Evolutionary conservation across 2,329 filamentous ascomycete species (phyloP), one percentile per base, ranked within the genome.

Genomic region (Herpotrichia juniperi): DNA sequence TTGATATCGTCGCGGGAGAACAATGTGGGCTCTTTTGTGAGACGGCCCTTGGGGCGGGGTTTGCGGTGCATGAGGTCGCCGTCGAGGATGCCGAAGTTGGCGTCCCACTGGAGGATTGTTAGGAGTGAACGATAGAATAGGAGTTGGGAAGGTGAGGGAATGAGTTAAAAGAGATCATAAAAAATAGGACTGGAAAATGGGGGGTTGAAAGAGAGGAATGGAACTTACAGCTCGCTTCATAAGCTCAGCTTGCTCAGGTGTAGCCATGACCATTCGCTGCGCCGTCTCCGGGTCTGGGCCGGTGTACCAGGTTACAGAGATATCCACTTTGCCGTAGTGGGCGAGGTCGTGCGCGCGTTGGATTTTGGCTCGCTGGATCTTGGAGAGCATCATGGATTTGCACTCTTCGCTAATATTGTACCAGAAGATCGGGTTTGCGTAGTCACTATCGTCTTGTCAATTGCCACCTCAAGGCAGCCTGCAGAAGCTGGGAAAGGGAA

Each of bases 281-380:
- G 11, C 22, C 5, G 26, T 24, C 39, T 25, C 39, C 5, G 17
- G 12, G 19, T 43, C 47, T 19, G 25, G 9, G 11, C 21, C 34
- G 28, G 48, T 55, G 32, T 52, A 6, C 56, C 56, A 56, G 8
- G 19, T 50, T 26, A 59, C 17, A 10, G 42, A 19, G 11, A 57
- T 39, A 21, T 59, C 51, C 16, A 52, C 24, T 34, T 19, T 40
- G 6, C 32, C 39, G 2, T 45, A 39, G 12, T 28, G 9, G 3
- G 32, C 45, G 7, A 59, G 46, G 5, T 57, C 28, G 19, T 57
- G 51, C 2, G 54, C 51, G 31, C 50, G 21, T 19, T 50, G 40
- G 2, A 32, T 34, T 19, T 53, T 51, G 12, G 53, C 53, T 1
- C 43, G 42, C 28, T 48, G 9, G 35, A 57, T 52, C 34, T 59